Evolutionary conservation across 2,329 filamentous ascomycete genomes (phyloP), one percentile per base, ranked within the genome.

Genomic region (Fusarium concolor): DNA sequence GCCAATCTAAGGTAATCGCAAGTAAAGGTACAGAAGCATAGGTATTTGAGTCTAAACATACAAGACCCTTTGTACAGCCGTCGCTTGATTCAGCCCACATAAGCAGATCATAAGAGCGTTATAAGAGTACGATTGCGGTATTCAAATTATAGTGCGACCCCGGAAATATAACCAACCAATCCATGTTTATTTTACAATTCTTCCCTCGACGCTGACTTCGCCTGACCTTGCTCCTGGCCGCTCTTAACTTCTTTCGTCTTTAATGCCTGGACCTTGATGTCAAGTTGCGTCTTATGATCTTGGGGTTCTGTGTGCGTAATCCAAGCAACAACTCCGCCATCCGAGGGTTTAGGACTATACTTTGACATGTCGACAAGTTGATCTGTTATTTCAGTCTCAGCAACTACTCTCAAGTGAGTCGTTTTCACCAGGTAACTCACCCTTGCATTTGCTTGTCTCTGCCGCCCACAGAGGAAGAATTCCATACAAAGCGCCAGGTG

Each of bases 401-500:
- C 51, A 41, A 39, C n/a, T 51, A 39, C 14, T n/a, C 20, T 28
- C 38, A 18, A 41, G 15, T n/a, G 5, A 26, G 17, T 14, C n/a
- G 26, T 28, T 17, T 12, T 22, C 12, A 35, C 15, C 9, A 10
- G 15, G 29, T 4, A 41, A 75, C 78, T 71, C 64, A 82, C 82
- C 81, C 59, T 80, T 77, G 69, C 84, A 86, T 28, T 76, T 72
- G 38, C 77, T 82, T 9, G 66, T 68, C 58, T 79, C 79, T 2
- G 83, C 83, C 2, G 83, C 79, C 82, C 83, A 86, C 5, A 86
- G 76, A 33, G 84, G 85, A 45, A 86, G 66, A 12, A 81, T 77
- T 33, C 82, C 78, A 58, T 86, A 86, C 11, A 86, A 68, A 11
- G 84, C 84, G 0, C 84, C 85, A 0, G 85, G 84, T 18, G 84